These are phyloP conservation scores for Suillus subalutaceus DNA, from an alignment of 768 basidiomycete species.

Conservation along the genomic window DNA sequence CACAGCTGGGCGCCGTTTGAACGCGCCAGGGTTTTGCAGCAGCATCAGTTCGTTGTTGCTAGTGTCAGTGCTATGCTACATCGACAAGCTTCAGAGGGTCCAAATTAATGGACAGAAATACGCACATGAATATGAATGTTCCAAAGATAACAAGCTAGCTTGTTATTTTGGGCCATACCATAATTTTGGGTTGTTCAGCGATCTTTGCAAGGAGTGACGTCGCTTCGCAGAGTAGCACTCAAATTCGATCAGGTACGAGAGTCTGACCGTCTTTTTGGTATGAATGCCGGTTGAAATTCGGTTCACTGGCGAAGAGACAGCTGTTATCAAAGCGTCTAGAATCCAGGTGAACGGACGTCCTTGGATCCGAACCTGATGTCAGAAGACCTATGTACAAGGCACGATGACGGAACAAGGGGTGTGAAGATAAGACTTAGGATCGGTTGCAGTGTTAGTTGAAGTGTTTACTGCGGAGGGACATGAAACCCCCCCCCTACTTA, in stretches of 20 bases:
- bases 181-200: constrained; percentile 26
- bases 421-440: constrained; percentile 9
- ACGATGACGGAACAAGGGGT: constrained; percentile 15
- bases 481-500: background rate
- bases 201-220: constrained; percentile 21
- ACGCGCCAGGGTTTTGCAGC: background rate
- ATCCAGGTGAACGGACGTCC: background rate
- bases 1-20: constrained; percentile 11
- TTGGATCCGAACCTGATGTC: constrained; percentile 15
- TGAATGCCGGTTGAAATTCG: constrained; percentile 23
- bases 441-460: background rate
- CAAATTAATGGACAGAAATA: constrained; percentile 33
- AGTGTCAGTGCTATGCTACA: background rate
- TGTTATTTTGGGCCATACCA: constrained; percentile 36
- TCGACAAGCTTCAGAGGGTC: constrained; percentile 1
- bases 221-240: constrained; percentile 20
- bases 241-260: constrained; percentile 28
- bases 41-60: background rate
- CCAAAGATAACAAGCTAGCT: constrained; percentile 16
- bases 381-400: constrained; percentile 18
- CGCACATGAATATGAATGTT: constrained; percentile 11
- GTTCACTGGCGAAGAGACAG: background rate
- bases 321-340: background rate
- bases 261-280: constrained; percentile 11
- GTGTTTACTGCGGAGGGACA: background rate